phyloP scores from a whole-genome alignment of 305 asterid genomes.

The Fraxinus velutina region DNA sequence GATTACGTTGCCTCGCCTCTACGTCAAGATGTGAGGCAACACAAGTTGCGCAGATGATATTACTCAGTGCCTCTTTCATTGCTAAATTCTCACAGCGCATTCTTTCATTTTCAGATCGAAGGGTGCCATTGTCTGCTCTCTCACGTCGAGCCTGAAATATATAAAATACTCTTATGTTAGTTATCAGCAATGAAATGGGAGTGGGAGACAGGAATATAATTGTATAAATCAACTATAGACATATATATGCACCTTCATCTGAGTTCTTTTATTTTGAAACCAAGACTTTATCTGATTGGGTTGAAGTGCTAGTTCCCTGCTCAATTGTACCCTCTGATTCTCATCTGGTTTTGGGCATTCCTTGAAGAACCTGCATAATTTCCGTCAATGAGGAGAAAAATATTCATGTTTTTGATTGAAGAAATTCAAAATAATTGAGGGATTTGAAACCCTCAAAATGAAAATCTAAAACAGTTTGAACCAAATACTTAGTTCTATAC shows the following conservation, averaged over 20 bases:
- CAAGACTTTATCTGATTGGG: conserved; percentile 64
- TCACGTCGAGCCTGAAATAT: conserved; percentile 45
- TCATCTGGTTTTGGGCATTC: conserved; percentile 62
- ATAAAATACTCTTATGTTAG: background rate
- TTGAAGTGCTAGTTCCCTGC: conserved; percentile 59
- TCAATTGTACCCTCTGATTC: conserved; percentile 51
- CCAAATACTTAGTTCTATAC: background rate
- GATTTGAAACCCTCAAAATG: background rate
- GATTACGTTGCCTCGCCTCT: conserved; percentile 35
- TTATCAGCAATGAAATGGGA: background rate
- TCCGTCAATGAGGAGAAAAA: background rate
- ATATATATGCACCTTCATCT: conserved; percentile 48
- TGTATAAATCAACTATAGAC: background rate
- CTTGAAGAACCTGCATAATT: conserved; percentile 51
- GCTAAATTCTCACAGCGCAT: conserved; percentile 55
- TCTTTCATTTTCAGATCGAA: conserved; percentile 50
- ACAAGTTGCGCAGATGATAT: conserved; percentile 40
- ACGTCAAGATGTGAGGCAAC: conserved; percentile 33
- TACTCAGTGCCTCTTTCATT: conserved; percentile 43
- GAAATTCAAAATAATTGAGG: background rate
- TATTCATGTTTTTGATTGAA: background rate
- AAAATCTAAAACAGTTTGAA: background rate
- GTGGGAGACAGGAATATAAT: background rate
- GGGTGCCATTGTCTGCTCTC: conserved; percentile 51
- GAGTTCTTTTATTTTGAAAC: conserved; percentile 82